phyloP scores from a whole-genome alignment of 495 filamentous ascomycete genomes.

The Aspergillus panamensis region DNA sequence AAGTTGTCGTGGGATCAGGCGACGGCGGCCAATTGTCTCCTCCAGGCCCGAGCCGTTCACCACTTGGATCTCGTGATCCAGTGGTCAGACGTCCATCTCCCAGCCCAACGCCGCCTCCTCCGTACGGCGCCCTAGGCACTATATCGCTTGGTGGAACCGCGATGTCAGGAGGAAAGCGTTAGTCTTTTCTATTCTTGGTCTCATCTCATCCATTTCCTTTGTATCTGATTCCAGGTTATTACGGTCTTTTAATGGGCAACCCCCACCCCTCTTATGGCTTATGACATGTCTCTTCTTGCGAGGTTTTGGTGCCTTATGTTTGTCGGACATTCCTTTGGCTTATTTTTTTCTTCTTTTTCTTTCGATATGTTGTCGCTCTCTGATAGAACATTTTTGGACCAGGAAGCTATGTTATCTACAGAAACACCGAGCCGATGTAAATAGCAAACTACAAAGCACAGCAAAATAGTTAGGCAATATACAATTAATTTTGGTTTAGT shows the following conservation, averaged over 20 bases:
- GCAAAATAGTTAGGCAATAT: neutral
- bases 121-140: conserved; percentile 40
- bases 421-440: neutral
- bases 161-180: conserved; percentile 38
- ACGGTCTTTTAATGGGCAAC: neutral
- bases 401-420: neutral
- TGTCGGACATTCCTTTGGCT: neutral
- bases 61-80: conserved; percentile 21
- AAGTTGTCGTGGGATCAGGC: conserved; percentile 78
- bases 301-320: neutral
- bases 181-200: neutral
- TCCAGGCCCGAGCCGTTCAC: conserved; percentile 19
- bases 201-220: neutral
- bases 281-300: neutral
- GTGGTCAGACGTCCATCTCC: conserved; percentile 31
- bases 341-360: too few species aligned
- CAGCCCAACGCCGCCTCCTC: conserved; percentile 39
- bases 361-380: neutral
- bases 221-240: neutral
- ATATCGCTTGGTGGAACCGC: conserved; percentile 31
- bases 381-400: neutral
- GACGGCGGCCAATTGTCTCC: conserved; percentile 59
- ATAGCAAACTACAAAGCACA: neutral
- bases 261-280: neutral
- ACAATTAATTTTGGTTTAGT: neutral